Evolutionary conservation across 257 asterid species (phyloP), one percentile per base, ranked within the genome.

Genomic region (Solanum clarkiae): DNA sequence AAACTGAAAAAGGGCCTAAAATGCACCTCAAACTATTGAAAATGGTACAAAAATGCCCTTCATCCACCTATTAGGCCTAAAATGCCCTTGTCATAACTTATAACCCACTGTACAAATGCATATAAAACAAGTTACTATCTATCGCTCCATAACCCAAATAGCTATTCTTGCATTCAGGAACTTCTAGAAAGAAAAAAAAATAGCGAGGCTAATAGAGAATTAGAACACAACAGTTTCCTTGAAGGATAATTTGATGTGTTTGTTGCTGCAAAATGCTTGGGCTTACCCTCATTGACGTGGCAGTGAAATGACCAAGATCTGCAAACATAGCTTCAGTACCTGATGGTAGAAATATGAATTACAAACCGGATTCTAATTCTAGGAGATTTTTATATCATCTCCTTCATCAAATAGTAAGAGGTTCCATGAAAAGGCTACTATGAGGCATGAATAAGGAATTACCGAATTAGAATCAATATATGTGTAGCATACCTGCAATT

Each of bases 281-380:
- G 84, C 88, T 90, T 91, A 94, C 98, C 94, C 97, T 88, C 86
- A 95, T 90, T 49, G 99, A 93, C 86, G 62, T 63, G 79, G 97
- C 91, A 81, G 93, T 92, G 87, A 96, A 96, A 93, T 96, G 99
- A 86, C 99, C 99, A 88, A 96, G 95, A 90, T 96, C 98, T 29
- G 99, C 99, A 88, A 93, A 96, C 99, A 96, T 95, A 70, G 99
- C 98, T 89, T 96, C 99, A 18, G 99, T 94, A 86, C 99, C 99
- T 96, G 90, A 70, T 77, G 80, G 81, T 84, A 80, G n/a, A 68
- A 32, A 84, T 9, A 69, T 29, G 66, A 69, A 68, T 79, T 79
- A 79, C 22, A 79, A 79, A 51, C 16, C 62, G 22, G 49, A 10
- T 79, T 16, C 65, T 17, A 75, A 53, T 62, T 79, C 65, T 26